Percentiles rank a stretch among this genome's conserved stretches.
These are phyloP conservation scores for Viridothelium virens DNA, from an alignment of 495 filamentous ascomycete species.

Conservation along the genomic window DNA sequence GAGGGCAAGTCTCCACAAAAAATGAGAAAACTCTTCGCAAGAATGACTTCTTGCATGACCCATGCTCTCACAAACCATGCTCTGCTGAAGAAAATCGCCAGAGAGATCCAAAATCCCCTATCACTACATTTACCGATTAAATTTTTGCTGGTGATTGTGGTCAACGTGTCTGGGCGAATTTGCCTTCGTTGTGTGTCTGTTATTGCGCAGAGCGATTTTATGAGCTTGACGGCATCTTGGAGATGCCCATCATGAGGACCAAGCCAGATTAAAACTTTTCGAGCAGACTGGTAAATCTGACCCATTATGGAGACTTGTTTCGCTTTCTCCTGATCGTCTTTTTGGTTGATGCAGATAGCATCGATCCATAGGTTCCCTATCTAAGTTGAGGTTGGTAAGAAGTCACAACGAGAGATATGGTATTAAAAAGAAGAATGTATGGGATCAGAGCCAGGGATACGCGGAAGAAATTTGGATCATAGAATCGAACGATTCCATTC, in stretches of 20 bases:
- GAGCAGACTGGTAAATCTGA: constrained; percentile 16
- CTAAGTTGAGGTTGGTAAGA: too few relatives aligned
- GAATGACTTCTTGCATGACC: neutral
- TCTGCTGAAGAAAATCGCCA: neutral
- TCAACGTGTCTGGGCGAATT: neutral
- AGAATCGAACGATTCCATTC: too few relatives aligned
- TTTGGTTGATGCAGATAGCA: constrained; percentile 18
- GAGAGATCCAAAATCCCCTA: neutral
- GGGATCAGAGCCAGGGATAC: too few relatives aligned
- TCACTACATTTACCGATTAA: neutral
- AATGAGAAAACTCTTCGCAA: neutral
- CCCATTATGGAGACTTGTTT: constrained; percentile 21
- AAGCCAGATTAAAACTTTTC: constrained; percentile 20
- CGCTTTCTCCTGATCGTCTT: constrained; percentile 15
- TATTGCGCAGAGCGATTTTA: neutral
- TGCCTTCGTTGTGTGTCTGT: neutral
- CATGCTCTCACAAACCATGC: neutral
- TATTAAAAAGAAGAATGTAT: too few relatives aligned
- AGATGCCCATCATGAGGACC: constrained; percentile 1
- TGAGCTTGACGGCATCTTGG: neutral
- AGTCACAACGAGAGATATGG: too few relatives aligned
- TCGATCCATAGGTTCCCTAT: too few relatives aligned
- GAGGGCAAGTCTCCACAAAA: neutral
- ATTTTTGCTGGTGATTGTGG: neutral
- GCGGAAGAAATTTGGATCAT: too few relatives aligned